Conservation (phyloP, 371 early-diverging fungal genomes). For the Actinomucor elegans region DNA sequence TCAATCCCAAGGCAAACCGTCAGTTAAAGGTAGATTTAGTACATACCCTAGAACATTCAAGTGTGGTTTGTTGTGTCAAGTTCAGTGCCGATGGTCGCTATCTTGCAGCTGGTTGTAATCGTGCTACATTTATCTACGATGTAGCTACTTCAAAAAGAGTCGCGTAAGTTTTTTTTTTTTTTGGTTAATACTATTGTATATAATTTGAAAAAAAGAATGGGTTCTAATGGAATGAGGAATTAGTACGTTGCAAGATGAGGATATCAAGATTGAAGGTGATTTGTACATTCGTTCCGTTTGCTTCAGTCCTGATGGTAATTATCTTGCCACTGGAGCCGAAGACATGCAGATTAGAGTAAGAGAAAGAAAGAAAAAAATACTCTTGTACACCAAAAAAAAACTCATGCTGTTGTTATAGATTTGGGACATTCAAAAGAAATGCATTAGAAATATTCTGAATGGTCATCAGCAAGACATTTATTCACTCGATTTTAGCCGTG, state of each 20-base stretch:
- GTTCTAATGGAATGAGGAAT: too few relatives aligned
- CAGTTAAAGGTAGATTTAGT: conserved; percentile 81
- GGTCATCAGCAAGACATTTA: conserved; percentile 97
- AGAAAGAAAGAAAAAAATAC: not conserved
- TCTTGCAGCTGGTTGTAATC: conserved; percentile 95
- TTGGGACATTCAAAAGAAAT: conserved; percentile 71
- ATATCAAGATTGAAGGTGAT: conserved; percentile 73
- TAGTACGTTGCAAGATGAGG: conserved; percentile 79
- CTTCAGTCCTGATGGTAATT: conserved; percentile 93
- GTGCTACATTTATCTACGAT: conserved; percentile 88
- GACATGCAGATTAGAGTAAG: conserved; percentile 90
- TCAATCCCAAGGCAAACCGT: conserved; percentile 73
- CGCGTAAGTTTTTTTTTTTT: conserved; percentile 45
- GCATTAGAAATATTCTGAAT: conserved; percentile 61
- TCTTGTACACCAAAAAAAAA: too few relatives aligned
- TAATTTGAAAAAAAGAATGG: too few relatives aligned
- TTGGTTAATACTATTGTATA: not conserved
- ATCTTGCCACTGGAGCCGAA: conserved; percentile 96
- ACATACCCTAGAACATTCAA: conserved; percentile 82
- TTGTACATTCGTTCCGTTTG: conserved; percentile 95
- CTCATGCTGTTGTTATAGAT: too few relatives aligned
- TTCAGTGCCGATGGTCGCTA: conserved; percentile 91
- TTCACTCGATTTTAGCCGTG: conserved; percentile 88
- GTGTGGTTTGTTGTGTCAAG: conserved; percentile 96
- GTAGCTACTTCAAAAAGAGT: conserved; percentile 71